A percentile compares a stretch with the other conserved stretches of the same genome.
Evolutionary conservation across 2,329 filamentous ascomycete genomes (phyloP).

Genomic region (Alternaria sp.): DNA sequence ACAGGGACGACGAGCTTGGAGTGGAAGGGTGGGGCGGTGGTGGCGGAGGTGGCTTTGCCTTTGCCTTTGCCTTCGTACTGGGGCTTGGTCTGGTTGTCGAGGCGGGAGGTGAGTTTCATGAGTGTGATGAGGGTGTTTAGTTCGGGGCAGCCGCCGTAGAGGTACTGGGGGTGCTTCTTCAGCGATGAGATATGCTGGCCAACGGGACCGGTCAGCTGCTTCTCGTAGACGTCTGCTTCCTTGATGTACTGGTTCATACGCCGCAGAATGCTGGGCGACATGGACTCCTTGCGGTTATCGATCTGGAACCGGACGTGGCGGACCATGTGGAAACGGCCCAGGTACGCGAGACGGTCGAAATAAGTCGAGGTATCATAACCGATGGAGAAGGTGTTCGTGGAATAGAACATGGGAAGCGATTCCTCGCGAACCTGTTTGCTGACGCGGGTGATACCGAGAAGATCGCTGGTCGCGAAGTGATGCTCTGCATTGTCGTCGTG

Average conservation of each 20-base stretch:
- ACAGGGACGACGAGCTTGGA: slow-evolving; percentile 23
- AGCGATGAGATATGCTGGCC: neutral
- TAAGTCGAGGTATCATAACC: slow-evolving; percentile 23
- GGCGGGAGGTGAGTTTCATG: slow-evolving; percentile 16
- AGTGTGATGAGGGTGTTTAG: slow-evolving; percentile 18
- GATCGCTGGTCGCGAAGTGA: slow-evolving; percentile 9
- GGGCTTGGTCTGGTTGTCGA: neutral
- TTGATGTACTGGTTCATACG: slow-evolving; percentile 17
- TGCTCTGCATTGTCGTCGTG: slow-evolving; percentile 20
- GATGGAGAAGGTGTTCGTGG: slow-evolving; percentile 23
- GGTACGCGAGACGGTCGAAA: slow-evolving; percentile 21
- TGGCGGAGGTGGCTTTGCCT: neutral
- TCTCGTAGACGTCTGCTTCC: slow-evolving; percentile 15
- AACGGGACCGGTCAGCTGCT: neutral
- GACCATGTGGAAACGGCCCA: slow-evolving; percentile 27
- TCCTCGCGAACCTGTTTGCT: slow-evolving; percentile 25
- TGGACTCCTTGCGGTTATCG: neutral
- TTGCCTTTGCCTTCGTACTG: neutral
- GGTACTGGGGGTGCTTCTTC: slow-evolving; percentile 2
- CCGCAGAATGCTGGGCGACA: slow-evolving; percentile 3
- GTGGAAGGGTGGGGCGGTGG: neutral
- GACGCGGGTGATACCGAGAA: slow-evolving; percentile 15
- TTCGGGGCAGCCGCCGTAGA: slow-evolving; percentile 7
- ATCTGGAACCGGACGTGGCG: slow-evolving; percentile 22
- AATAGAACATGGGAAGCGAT: slow-evolving; percentile 28